Percentiles rank a stretch among this genome's conserved stretches.
Evolutionary conservation across 441 rosid species (phyloP).

Genomic region (Jatropha multifida): DNA sequence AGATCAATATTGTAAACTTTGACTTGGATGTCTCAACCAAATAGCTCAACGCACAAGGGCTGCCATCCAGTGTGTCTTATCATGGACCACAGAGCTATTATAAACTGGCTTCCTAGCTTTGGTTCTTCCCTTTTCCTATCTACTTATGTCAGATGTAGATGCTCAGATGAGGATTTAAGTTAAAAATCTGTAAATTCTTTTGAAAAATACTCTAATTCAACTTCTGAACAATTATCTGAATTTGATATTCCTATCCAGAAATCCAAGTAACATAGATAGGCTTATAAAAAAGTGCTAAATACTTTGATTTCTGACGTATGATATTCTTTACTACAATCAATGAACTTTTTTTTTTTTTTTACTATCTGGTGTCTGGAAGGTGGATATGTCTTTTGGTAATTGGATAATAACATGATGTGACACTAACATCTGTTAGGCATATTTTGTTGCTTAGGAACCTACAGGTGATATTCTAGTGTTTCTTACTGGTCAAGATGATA

Average conservation of each 20-base stretch:
- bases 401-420: slow-evolving; percentile 1
- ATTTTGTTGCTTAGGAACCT: slow-evolving; percentile 63
- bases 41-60: background rate
- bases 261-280: background rate
- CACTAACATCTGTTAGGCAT: background rate
- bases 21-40: background rate
- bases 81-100: background rate
- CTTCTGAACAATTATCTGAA: slow-evolving; percentile 1
- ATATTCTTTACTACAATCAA: background rate
- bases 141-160: too few species aligned
- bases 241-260: background rate
- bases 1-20: background rate
- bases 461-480: slow-evolving; percentile 88
- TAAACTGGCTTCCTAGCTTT: background rate
- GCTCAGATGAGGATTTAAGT: background rate
- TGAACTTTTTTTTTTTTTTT: background rate
- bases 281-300: background rate
- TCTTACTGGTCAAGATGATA: slow-evolving; percentile 98
- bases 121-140: background rate
- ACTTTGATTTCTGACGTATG: background rate
- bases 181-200: background rate
- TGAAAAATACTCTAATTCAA: background rate
- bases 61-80: background rate
- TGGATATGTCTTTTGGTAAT: background rate
- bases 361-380: background rate